Conservation (phyloP, 257 asterid species). For the Solanum sejunctum region DNA sequence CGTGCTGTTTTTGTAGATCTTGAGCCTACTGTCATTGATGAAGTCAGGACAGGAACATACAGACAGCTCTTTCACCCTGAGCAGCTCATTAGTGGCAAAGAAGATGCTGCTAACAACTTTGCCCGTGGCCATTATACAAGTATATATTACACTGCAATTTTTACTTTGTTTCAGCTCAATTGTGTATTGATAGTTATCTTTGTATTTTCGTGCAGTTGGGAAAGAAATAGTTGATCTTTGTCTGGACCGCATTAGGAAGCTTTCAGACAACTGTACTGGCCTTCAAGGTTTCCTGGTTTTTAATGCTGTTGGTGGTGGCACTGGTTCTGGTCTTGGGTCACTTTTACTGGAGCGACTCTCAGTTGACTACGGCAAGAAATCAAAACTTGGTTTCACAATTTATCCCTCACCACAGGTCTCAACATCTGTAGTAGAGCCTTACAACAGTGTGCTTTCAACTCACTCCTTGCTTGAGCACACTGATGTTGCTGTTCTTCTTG, state of each 20-base stretch:
- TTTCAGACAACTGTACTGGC: conserved; percentile 17
- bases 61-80: conserved; percentile 13
- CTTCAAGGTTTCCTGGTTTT: conserved; percentile 14
- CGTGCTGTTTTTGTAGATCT: conserved; percentile 21
- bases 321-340: conserved; percentile 19
- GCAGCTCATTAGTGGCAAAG: conserved; percentile 21
- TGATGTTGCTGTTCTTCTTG: conserved; percentile 13
- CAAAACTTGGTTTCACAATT: conserved; percentile 16
- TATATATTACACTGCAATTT: background rate
- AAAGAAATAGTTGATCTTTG: conserved; percentile 21
- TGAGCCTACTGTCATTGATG: conserved; percentile 20
- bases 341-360: conserved; percentile 15
- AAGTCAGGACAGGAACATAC: conserved; percentile 14
- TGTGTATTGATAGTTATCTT: background rate
- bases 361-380: conserved; percentile 19
- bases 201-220: background rate
- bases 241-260: conserved; percentile 18
- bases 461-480: conserved; percentile 21
- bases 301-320: conserved; percentile 21
- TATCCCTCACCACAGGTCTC: conserved; percentile 22
- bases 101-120: conserved; percentile 23
- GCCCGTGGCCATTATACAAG: conserved; percentile 20
- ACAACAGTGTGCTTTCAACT: conserved; percentile 18
- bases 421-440: conserved; percentile 19
- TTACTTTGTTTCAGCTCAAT: background rate